A percentile compares a stretch with the other conserved stretches of the same genome.
phyloP scores from a whole-genome alignment of 345 rosid species.

The Lepidium didymum region DNA sequence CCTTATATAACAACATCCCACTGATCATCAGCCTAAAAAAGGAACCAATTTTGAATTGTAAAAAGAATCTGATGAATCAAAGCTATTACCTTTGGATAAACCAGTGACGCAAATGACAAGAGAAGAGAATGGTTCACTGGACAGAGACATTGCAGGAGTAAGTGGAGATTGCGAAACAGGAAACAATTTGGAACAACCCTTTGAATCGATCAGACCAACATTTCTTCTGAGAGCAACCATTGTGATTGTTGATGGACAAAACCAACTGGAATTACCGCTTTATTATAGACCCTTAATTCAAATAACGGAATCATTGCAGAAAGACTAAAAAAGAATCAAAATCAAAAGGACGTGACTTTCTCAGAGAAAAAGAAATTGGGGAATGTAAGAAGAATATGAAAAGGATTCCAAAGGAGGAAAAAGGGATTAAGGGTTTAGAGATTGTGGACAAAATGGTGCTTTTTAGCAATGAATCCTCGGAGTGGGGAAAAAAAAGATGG shows the following conservation, averaged over 20 bases:
- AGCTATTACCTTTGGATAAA: constrained; percentile 63
- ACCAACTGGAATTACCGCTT: background rate
- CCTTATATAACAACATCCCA: background rate
- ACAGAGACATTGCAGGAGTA: constrained; percentile 30
- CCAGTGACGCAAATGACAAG: constrained; percentile 90
- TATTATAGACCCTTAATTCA: constrained; percentile 15
- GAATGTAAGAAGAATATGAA: constrained; percentile 22
- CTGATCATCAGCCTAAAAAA: background rate
- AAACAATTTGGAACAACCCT: constrained; percentile 74
- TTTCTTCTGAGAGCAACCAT: constrained; percentile 49
- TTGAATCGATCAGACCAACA: constrained; percentile 57
- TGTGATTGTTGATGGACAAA: constrained; percentile 22
- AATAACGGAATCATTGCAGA: constrained; percentile 28
- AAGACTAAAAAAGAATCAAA: constrained; percentile 15
- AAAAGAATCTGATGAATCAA: background rate
- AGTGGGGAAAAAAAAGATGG: constrained; percentile 14
- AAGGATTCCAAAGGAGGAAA: constrained; percentile 18
- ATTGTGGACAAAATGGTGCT: constrained; percentile 20
- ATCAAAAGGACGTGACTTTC: constrained; percentile 7
- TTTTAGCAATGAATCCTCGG: constrained; percentile 24
- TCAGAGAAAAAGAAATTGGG: constrained; percentile 19
- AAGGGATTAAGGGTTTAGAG: constrained; percentile 28
- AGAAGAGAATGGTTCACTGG: constrained; percentile 56
- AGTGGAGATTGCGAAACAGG: constrained; percentile 50
- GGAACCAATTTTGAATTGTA: background rate